Evolutionary conservation across 352 stramenopile species (phyloP).

Genomic region (Phytopythium mirpurense): DNA sequence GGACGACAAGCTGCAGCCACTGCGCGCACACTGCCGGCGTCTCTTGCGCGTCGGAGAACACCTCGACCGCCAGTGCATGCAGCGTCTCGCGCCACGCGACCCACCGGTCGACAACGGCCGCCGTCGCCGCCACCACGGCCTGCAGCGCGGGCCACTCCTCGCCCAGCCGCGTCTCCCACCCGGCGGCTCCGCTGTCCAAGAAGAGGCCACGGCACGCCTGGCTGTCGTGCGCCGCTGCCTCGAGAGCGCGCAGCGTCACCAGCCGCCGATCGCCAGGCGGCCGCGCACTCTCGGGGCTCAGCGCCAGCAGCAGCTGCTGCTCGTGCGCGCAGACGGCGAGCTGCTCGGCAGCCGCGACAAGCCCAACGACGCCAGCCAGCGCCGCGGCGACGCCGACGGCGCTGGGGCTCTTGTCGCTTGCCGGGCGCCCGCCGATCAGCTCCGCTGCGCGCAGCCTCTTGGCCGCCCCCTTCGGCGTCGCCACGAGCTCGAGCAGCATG

Average conservation of each 20-base stretch:
- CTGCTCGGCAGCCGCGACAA: neutral
- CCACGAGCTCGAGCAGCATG: constrained; percentile 37
- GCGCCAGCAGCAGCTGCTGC: neutral
- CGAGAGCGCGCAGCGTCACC: neutral
- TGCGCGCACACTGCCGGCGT: neutral
- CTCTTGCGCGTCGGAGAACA: neutral
- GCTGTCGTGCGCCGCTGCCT: neutral
- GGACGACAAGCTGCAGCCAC: neutral
- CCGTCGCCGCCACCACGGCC: neutral
- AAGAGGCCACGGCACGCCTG: neutral
- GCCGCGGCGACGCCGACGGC: neutral
- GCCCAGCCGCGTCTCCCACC: neutral
- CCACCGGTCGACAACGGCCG: neutral
- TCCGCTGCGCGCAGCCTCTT: constrained; percentile 29
- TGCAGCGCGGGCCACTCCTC: neutral
- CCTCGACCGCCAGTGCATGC: neutral
- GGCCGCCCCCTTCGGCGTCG: constrained; percentile 45
- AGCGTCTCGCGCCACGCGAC: neutral
- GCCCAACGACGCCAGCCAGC: neutral
- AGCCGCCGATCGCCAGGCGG: neutral
- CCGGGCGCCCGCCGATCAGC: constrained; percentile 7
- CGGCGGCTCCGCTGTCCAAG: neutral
- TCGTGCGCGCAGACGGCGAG: neutral
- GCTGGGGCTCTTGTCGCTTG: neutral
- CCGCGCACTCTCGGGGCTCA: neutral